Conservation (phyloP, 176 grass and related monocot genomes). For the Cenchrus purpureus region DNA sequence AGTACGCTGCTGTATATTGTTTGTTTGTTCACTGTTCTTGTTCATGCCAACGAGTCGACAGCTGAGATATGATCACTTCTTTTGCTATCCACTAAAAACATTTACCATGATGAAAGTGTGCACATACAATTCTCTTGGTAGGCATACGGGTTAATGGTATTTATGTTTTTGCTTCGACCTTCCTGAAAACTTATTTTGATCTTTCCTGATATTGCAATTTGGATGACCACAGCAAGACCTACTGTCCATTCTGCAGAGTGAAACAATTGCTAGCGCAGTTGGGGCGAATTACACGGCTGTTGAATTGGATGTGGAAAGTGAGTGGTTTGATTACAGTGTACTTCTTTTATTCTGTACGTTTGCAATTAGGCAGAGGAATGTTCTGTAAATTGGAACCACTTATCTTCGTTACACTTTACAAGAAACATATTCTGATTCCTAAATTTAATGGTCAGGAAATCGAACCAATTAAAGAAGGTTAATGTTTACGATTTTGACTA, state of each 20-base stretch:
- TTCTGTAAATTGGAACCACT: background rate
- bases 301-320: constrained; percentile 73
- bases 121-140: background rate
- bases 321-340: background rate
- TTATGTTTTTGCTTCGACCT: background rate
- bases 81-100: background rate
- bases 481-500: background rate
- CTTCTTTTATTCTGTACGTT: background rate
- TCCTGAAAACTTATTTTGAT: background rate
- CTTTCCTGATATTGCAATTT: background rate
- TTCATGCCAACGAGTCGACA: background rate
- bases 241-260: constrained; percentile 55
- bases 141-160: background rate
- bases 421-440: background rate
- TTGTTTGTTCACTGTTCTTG: background rate
- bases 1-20: background rate
- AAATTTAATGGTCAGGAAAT: background rate
- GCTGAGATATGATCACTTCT: no score
- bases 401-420: background rate
- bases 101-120: background rate
- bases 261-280: constrained; percentile 54
- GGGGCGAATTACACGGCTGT: constrained; percentile 51
- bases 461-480: background rate
- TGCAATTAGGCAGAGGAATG: background rate
- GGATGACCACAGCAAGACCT: constrained; percentile 49